phyloP scores from a whole-genome alignment of 495 filamentous ascomycete genomes.

The Aspergillus incahuasiensis region DNA sequence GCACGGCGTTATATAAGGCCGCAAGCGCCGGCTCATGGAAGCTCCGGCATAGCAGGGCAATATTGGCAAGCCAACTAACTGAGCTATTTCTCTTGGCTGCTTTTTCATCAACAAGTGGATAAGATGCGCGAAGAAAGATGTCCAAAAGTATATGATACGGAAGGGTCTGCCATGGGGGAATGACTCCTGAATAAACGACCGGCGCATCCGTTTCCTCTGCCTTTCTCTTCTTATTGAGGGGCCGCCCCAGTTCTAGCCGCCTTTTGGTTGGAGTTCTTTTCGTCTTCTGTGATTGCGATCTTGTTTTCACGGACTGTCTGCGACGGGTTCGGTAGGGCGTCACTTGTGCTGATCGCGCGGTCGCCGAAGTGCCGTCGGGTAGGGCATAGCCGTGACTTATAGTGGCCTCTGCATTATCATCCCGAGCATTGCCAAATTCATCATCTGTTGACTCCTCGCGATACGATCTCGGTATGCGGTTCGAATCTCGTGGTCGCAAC shows the following conservation, averaged over 20 bases:
- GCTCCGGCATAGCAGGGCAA: slow-evolving; percentile 56
- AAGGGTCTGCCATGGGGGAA: slow-evolving; percentile 63
- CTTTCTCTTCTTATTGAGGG: slow-evolving; percentile 29
- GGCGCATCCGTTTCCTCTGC: slow-evolving; percentile 14
- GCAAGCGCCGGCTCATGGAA: slow-evolving; percentile 74
- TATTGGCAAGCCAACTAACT: slow-evolving; percentile 56
- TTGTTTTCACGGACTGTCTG: slow-evolving; percentile 15
- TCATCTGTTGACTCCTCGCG: slow-evolving; percentile 44
- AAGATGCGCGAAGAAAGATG: slow-evolving; percentile 62
- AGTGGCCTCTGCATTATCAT: slow-evolving; percentile 10
- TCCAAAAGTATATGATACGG: slow-evolving; percentile 68
- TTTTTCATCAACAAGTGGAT: slow-evolving; percentile 53
- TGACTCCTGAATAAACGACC: slow-evolving; percentile 37
- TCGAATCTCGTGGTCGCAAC: slow-evolving; percentile 33
- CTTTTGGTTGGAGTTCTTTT: slow-evolving; percentile 17
- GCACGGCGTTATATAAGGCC: slow-evolving; percentile 66
- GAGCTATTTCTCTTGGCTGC: slow-evolving; percentile 33
- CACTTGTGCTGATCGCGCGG: slow-evolving; percentile 13
- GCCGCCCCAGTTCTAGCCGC: slow-evolving; percentile 19
- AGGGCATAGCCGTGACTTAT: slow-evolving; percentile 7
- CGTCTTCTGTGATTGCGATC: slow-evolving; percentile 19
- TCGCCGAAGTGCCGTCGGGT: slow-evolving; percentile 8
- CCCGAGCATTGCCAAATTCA: slow-evolving; percentile 13
- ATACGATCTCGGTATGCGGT: slow-evolving; percentile 33
- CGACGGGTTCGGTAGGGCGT: slow-evolving; percentile 8